These are phyloP conservation scores for Aspergillus pseudoglaucus DNA, from an alignment of 2,329 filamentous ascomycete species.

Conservation along the genomic window DNA sequence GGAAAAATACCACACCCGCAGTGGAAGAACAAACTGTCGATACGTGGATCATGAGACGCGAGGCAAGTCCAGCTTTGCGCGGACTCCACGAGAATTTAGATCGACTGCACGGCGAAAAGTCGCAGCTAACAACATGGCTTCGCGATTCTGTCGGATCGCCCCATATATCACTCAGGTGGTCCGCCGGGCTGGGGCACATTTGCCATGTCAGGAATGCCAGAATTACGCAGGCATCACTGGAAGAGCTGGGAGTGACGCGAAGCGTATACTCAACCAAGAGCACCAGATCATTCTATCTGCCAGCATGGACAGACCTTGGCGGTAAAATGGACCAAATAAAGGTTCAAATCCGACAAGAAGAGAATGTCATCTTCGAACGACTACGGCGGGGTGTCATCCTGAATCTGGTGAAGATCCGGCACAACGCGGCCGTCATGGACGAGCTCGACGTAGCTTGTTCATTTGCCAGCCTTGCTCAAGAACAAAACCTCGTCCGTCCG, in stretches of 20 bases:
- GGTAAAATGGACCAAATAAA: conserved; percentile 70
- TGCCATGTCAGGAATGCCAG: conserved; percentile 78
- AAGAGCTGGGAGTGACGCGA: conserved; percentile 40
- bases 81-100: conserved; percentile 64
- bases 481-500: conserved; percentile 69
- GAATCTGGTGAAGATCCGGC: conserved; percentile 77
- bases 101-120: conserved; percentile 55
- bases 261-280: conserved; percentile 72
- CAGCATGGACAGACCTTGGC: conserved; percentile 78
- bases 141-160: conserved; percentile 55
- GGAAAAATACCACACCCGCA: conserved; percentile 20
- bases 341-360: conserved; percentile 72
- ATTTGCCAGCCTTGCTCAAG: conserved; percentile 70
- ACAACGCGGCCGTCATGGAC: conserved; percentile 85
- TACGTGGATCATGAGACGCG: conserved; percentile 57
- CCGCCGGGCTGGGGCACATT: conserved; percentile 78
- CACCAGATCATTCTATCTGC: conserved; percentile 75
- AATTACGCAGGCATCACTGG: conserved; percentile 48
- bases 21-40: conserved; percentile 41
- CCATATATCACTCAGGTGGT: conserved; percentile 75
- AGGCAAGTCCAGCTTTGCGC: conserved; percentile 60
- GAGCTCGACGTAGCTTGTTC: conserved; percentile 87
- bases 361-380: conserved; percentile 68
- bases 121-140: conserved; percentile 54
- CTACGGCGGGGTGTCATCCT: conserved; percentile 70